These are phyloP conservation scores for Ophiostoma tasmaniense DNA, from an alignment of 2,329 filamentous ascomycete genomes.

Conservation along the genomic window DNA sequence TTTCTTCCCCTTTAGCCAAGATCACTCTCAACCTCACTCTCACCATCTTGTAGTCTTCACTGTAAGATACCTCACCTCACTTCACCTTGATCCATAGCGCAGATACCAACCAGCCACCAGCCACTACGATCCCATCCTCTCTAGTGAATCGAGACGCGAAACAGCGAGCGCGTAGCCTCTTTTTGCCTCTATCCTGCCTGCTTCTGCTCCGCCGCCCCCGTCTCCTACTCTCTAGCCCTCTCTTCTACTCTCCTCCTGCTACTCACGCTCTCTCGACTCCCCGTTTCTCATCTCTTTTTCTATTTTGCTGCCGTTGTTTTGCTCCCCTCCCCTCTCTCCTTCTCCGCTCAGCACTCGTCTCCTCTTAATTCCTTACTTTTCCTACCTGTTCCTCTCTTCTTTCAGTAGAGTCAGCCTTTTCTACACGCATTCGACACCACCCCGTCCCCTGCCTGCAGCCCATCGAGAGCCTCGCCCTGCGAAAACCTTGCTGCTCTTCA, in stretches of 20 bases:
- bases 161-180: constrained; percentile 15
- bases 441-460: constrained; percentile 4
- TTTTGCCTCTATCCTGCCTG: neutral
- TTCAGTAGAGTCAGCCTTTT: neutral
- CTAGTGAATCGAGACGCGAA: constrained; percentile 10
- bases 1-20: neutral
- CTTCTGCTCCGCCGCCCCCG: neutral
- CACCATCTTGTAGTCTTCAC: no score
- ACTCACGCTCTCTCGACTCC: neutral
- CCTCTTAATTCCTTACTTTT: neutral
- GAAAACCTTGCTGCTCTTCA: constrained; percentile 12
- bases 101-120: neutral
- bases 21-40: neutral
- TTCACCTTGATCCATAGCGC: neutral
- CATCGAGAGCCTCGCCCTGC: constrained; percentile 9
- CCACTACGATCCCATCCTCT: neutral
- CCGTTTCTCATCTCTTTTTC: neutral
- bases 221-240: neutral
- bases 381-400: neutral
- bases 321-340: neutral
- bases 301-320: constrained; percentile 1
- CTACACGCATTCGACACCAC: neutral
- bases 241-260: neutral
- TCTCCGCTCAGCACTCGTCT: neutral
- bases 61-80: neutral